These are phyloP conservation scores for Suillus tomentosus DNA, from an alignment of 768 basidiomycete species.

Conservation along the genomic window DNA sequence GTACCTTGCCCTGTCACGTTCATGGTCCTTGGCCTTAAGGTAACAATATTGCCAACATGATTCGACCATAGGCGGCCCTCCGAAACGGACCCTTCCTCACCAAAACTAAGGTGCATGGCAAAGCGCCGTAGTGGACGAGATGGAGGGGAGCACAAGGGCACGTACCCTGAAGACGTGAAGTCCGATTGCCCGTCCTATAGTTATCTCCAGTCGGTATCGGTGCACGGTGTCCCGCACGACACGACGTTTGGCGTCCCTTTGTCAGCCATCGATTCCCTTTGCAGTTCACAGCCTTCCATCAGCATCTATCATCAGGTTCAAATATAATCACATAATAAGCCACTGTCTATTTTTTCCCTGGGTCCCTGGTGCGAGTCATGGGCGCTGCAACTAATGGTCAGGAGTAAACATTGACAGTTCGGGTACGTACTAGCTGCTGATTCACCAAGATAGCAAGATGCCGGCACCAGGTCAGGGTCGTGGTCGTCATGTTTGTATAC, in stretches of 20 bases:
- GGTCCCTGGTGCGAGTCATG: too few relatives aligned
- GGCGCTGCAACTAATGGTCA: background rate
- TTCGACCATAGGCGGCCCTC: background rate
- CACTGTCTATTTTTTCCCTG: background rate
- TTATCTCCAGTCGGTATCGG: background rate
- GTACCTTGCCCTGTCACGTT: background rate
- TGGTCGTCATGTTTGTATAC: background rate
- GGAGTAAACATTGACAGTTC: background rate
- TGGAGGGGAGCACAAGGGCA: background rate
- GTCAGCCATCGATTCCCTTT: background rate
- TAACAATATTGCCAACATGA: background rate
- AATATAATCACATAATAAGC: too few relatives aligned
- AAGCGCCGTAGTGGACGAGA: background rate
- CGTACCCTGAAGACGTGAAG: background rate
- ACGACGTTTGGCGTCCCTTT: background rate
- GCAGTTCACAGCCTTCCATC: too few relatives aligned
- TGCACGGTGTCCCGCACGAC: background rate
- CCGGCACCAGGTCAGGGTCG: background rate
- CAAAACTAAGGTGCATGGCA: too few relatives aligned
- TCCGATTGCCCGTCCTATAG: background rate
- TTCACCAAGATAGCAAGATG: too few relatives aligned
- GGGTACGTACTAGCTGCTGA: background rate
- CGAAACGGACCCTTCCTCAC: background rate
- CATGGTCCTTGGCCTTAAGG: background rate
- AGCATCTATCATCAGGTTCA: too few relatives aligned